Base-by-base conservation (phyloP, 2,329 filamentous ascomycete species). In the Laburnicola sp. region DNA sequence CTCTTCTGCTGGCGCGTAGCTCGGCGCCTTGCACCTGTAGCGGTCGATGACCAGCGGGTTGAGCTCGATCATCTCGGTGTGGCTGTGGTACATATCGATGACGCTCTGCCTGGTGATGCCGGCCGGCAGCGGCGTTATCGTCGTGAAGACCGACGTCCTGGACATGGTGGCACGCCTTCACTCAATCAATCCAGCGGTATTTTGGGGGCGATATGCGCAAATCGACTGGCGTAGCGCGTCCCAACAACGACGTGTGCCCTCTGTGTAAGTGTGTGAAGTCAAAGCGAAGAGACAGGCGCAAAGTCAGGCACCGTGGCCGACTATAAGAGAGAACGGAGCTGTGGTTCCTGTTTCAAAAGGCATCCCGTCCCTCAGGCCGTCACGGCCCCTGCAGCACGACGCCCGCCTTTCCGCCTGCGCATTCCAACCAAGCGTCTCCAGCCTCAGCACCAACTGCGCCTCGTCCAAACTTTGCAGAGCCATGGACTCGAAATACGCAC, bases 41-140 rank as follows among this genome's bases (percentile, higher is more conserved):
- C 89, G 82, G 54, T 88, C 85, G 56, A 87, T 84, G 48, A 96
- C 87, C 41, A 95, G 80, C 1, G 91, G 91, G 71, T 95, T 96
- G 50, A 96, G 78, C 67, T 93, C 87, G 65, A 96, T 95, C 86
- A 96, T 95, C 62, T 86, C 86, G 43, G 80, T 71, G 74, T 95
- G 90, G 71, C 87, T 81, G 71, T 91, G 89, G 28, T 96, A 84
- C 59, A 89, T 89, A 47, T 83, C 79, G 57, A 95, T 70, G 36
- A 89, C 89, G n/a, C 83, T 80, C 59, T 87, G 80, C 48, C 89
- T 83, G 41, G 84, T 79, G 58, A 94, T 82, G 60, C 79, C 78
- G 2, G 82, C 62, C 6, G 91, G 91, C 28, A 96, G 80, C 16
- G 90, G 87, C 26, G 89, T 94, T 61, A 92, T 84, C 39, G 84